Evolutionary conservation across 805 yeast genomes (phyloP).

Genomic region (Myxozyma melibiosi): DNA sequence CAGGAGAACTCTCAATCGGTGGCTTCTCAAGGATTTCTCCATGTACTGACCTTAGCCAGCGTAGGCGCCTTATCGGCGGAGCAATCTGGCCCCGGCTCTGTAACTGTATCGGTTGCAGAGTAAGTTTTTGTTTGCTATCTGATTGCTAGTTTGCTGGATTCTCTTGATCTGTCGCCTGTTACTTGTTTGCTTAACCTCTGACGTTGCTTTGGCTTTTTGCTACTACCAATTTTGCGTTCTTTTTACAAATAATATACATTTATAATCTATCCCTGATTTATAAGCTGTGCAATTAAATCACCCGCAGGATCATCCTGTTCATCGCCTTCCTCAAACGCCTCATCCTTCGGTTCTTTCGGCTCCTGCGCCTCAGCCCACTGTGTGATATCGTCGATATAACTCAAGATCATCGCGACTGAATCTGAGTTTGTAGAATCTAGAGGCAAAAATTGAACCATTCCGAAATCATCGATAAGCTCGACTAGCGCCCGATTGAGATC

Average conservation of each 20-base stretch:
- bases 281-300: constrained; percentile 9
- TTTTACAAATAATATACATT: neutral
- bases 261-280: constrained; percentile 1
- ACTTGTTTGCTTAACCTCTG: too few species aligned
- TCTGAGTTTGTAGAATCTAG: constrained; percentile 77
- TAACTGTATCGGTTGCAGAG: neutral
- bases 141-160: too few species aligned
- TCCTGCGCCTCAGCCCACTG: constrained; percentile 98
- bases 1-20: constrained; percentile 3
- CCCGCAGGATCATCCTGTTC: constrained; percentile 48
- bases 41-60: constrained; percentile 16
- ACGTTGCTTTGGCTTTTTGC: too few species aligned
- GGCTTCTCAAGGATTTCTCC: constrained; percentile 26
- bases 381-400: constrained; percentile 93
- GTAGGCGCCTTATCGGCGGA: constrained; percentile 14
- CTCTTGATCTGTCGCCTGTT: too few species aligned
- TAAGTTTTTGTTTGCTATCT: too few species aligned
- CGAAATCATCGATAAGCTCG: constrained; percentile 90
- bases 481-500: constrained; percentile 81
- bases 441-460: constrained; percentile 97
- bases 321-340: constrained; percentile 52
- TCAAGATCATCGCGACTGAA: constrained; percentile 76
- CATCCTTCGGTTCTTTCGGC: constrained; percentile 92
- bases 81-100: constrained; percentile 6
- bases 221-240: neutral